A percentile compares a stretch with the other conserved stretches of the same genome.
Evolutionary conservation across 129 eudicot species (phyloP).

Genomic region (Saposhnikovia divaricata): DNA sequence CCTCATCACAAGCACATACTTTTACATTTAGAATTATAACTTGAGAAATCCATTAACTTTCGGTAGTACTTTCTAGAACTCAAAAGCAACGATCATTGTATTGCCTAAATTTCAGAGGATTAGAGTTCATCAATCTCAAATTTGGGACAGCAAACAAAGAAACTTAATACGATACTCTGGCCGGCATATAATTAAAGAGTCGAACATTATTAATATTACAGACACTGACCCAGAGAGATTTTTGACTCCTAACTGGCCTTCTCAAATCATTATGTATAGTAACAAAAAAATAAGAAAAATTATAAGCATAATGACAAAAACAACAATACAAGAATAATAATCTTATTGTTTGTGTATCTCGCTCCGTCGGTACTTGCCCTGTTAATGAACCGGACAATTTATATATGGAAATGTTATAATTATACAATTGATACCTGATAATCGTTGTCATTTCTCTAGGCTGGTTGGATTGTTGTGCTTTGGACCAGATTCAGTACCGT

Average conservation of each 20-base stretch:
- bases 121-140: not conserved
- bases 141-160: not conserved
- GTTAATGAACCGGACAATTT: not conserved
- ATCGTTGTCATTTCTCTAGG: not conserved
- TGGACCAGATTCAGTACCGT: not conserved
- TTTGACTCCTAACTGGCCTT: not conserved
- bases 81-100: not conserved
- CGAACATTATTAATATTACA: not conserved
- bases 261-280: not conserved
- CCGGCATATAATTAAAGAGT: not conserved
- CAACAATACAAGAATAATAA: not conserved
- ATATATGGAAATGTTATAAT: too few relatives aligned
- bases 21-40: not conserved
- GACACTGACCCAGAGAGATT: not conserved
- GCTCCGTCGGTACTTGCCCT: not conserved
- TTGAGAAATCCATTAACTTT: not conserved
- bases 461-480: not conserved
- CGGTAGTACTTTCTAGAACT: too few relatives aligned
- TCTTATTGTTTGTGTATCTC: not conserved
- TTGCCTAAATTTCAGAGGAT: not conserved
- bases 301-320: not conserved
- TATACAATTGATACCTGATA: not conserved
- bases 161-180: not conserved
- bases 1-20: not conserved
- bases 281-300: not conserved